A percentile compares a stretch with the other conserved stretches of the same genome.
phyloP scores from a whole-genome alignment of 2,329 filamentous ascomycete genomes.

The Monosporascus ibericus region DNA sequence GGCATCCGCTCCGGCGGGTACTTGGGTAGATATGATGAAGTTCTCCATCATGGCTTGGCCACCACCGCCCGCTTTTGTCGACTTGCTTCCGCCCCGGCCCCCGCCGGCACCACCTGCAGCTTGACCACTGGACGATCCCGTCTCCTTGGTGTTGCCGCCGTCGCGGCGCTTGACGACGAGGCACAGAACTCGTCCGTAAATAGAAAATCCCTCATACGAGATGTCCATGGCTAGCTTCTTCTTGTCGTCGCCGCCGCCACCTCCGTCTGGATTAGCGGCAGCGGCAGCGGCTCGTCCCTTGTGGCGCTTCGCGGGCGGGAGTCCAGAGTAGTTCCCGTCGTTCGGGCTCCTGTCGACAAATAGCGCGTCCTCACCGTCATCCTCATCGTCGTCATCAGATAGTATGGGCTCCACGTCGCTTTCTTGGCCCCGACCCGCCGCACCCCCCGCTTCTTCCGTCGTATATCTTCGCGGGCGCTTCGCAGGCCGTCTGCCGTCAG shows the following conservation, averaged over 20 bases:
- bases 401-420: slow-evolving; percentile 29
- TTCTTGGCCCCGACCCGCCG: slow-evolving; percentile 21
- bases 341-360: slow-evolving; percentile 24
- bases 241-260: slow-evolving; percentile 60
- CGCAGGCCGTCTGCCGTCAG: slow-evolving; percentile 11
- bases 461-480: slow-evolving; percentile 27
- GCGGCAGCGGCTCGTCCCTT: slow-evolving; percentile 27
- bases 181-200: slow-evolving; percentile 89
- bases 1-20: slow-evolving; percentile 36
- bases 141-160: slow-evolving; percentile 37
- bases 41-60: slow-evolving; percentile 74
- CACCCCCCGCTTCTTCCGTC: slow-evolving; percentile 14
- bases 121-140: slow-evolving; percentile 17
- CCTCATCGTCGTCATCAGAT: slow-evolving; percentile 29
- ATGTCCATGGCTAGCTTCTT: slow-evolving; percentile 87
- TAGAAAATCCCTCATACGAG: slow-evolving; percentile 90
- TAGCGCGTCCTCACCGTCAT: slow-evolving; percentile 25
- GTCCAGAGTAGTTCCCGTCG: slow-evolving; percentile 33
- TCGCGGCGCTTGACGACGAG: slow-evolving; percentile 78
- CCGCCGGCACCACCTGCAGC: slow-evolving; percentile 23
- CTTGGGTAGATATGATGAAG: slow-evolving; percentile 77
- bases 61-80: slow-evolving; percentile 27
- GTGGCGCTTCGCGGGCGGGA: slow-evolving; percentile 40
- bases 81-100: slow-evolving; percentile 18
- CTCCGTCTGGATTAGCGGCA: slow-evolving; percentile 15